Percentiles rank a stretch among this genome's conserved stretches.
These are phyloP conservation scores for Acanthamoeba castellanii DNA, from an alignment of 208 protist species.

Conservation along the genomic window DNA sequence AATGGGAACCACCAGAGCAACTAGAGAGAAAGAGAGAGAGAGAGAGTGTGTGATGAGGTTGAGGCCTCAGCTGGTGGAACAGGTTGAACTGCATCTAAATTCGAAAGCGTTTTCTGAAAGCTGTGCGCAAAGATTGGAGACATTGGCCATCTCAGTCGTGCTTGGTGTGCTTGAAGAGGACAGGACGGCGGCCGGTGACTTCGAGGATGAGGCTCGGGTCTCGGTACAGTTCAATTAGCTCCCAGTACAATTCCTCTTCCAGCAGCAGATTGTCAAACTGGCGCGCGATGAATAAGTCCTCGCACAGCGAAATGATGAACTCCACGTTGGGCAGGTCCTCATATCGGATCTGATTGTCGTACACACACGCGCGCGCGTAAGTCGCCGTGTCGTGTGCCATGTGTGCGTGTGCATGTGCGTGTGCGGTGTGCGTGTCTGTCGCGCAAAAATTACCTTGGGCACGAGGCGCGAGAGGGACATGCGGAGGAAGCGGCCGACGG, in stretches of 20 bases:
- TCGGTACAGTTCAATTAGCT: constrained; percentile 84
- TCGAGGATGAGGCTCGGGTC: constrained; percentile 61
- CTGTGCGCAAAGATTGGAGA: too few species aligned
- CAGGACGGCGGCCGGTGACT: constrained; percentile 38
- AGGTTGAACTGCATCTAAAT: too few species aligned
- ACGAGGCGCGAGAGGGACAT: constrained; percentile 74
- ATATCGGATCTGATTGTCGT: background rate
- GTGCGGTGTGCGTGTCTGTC: too few species aligned
- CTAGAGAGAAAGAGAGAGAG: too few species aligned
- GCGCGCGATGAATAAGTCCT: constrained; percentile 83
- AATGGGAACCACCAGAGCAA: too few species aligned
- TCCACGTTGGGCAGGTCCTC: constrained; percentile 65
- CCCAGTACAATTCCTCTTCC: constrained; percentile 82
- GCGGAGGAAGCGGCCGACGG: constrained; percentile 83
- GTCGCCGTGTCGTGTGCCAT: too few species aligned
- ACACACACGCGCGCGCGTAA: background rate
- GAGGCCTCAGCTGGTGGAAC: too few species aligned
- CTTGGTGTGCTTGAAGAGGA: background rate
- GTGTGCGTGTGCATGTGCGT: too few species aligned
- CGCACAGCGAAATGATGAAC: constrained; percentile 15
- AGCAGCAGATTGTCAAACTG: constrained; percentile 78
- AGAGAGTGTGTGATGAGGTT: too few species aligned
- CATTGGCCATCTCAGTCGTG: constrained; percentile 1
- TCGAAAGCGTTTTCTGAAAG: too few species aligned
- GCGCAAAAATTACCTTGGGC: constrained; percentile 24